Percentiles rank a stretch among this genome's conserved stretches.
phyloP scores from a whole-genome alignment of 1,284 basidiomycete species.

The Cystobasidium pallidum region DNA sequence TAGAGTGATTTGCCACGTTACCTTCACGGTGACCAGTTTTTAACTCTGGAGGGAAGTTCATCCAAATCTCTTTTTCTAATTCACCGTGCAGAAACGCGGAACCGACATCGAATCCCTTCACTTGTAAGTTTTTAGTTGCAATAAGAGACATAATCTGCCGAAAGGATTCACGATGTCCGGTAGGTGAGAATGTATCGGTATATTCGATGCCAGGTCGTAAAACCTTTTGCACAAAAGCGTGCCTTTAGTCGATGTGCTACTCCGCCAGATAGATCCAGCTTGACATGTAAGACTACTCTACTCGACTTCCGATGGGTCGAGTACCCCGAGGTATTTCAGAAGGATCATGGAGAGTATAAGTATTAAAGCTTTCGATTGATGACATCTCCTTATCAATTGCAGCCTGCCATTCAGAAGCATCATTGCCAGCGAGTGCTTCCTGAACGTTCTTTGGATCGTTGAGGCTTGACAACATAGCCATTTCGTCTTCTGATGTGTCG shows the following conservation, averaged over 20 bases:
- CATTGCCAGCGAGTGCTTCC: background rate
- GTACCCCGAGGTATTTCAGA: slow-evolving; percentile 7
- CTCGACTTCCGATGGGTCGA: slow-evolving; percentile 21
- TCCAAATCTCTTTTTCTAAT: slow-evolving; percentile 23
- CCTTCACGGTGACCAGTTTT: background rate
- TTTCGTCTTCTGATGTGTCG: background rate
- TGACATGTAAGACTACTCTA: slow-evolving; percentile 7
- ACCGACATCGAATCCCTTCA: slow-evolving; percentile 24
- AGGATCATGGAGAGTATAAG: slow-evolving; percentile 8
- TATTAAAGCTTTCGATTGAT: slow-evolving; percentile 12
- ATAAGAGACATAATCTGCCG: slow-evolving; percentile 19
- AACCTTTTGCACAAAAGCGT: slow-evolving; percentile 30
- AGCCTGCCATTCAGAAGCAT: background rate
- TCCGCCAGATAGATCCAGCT: slow-evolving; percentile 19
- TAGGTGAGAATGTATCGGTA: slow-evolving; percentile 25
- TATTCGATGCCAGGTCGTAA: slow-evolving; percentile 25
- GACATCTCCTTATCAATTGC: slow-evolving; percentile 23
- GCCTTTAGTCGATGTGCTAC: slow-evolving; percentile 5
- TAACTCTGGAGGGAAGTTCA: slow-evolving; percentile 17
- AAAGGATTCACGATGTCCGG: slow-evolving; percentile 30
- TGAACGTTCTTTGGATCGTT: slow-evolving; percentile 1
- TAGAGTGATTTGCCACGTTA: slow-evolving; percentile 42
- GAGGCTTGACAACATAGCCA: background rate
- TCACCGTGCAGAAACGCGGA: slow-evolving; percentile 36
- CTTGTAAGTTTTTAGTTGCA: background rate